These are phyloP conservation scores for Barnettozyma californica DNA, from an alignment of 805 yeast genomes.

Conservation along the genomic window DNA sequence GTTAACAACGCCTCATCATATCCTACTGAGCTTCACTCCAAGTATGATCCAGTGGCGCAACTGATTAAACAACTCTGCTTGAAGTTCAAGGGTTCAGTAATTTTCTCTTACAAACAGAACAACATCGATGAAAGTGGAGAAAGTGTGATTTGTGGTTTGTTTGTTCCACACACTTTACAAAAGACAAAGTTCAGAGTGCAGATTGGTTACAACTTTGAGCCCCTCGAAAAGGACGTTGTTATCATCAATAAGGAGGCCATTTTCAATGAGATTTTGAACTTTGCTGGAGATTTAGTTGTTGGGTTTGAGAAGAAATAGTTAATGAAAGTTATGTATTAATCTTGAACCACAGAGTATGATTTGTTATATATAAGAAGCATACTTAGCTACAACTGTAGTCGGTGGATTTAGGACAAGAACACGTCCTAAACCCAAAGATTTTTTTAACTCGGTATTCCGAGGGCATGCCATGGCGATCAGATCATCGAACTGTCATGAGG, in stretches of 20 bases:
- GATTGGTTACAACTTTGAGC: slow-evolving; percentile 67
- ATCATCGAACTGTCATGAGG: neutral
- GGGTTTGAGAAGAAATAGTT: slow-evolving; percentile 25
- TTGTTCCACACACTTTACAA: slow-evolving; percentile 59
- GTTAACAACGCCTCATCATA: slow-evolving; percentile 26
- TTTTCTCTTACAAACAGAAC: slow-evolving; percentile 61
- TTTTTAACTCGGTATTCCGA: neutral
- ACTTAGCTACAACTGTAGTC: no score
- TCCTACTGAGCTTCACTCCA: slow-evolving; percentile 36
- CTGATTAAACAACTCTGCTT: slow-evolving; percentile 55
- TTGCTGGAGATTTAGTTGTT: slow-evolving; percentile 63
- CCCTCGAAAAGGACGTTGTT: slow-evolving; percentile 48
- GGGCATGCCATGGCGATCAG: neutral
- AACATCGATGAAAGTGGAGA: slow-evolving; percentile 48
- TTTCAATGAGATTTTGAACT: slow-evolving; percentile 60
- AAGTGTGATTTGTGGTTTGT: slow-evolving; percentile 72
- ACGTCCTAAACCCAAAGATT: no score
- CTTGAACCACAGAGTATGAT: neutral
- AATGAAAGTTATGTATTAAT: neutral
- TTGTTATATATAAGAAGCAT: no score
- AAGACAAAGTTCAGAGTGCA: slow-evolving; percentile 75
- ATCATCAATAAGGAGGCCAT: slow-evolving; percentile 66
- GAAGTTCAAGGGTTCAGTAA: slow-evolving; percentile 60
- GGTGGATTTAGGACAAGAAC: no score
- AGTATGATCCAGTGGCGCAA: slow-evolving; percentile 57